Base-by-base conservation (phyloP, 805 yeast species). In the Pichia ethanolica region DNA sequence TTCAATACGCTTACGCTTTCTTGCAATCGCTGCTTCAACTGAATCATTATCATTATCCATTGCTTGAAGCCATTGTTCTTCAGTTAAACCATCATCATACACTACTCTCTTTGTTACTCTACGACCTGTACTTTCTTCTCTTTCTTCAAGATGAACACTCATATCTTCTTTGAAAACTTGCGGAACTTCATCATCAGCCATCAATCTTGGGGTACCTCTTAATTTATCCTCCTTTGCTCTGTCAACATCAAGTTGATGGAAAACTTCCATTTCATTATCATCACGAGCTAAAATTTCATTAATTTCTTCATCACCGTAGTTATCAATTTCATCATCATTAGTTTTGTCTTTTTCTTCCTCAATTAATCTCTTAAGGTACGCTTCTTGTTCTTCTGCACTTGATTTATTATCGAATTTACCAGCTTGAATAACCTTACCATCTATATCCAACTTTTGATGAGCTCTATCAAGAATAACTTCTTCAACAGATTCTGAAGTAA, bases 391-490 rank as follows among this genome's bases (percentile, higher is more conserved):
- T 66, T 86, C 93, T 2, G 90, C 80, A 10, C 91, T 86, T 4
- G 91, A 84, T 64, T 86, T 86, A 61, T 86, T 85, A 68, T 86
- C 91, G 61, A 86, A 86, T 63, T 86, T 86, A 79, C 95, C 95
- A 8, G 95, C 95, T 63, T 86, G 95, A 66, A 86, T 86, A 58
- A 86, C 95, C 64, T 86, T 86, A 49, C 93, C 95, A 64, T 86
- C 95, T 55, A 86, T 86, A 61, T 86, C 93, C 59, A 86, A 72
- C 63, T 86, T 86, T 59, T 84, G 88, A 65, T 81, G 86, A 0
- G 95, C 95, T 64, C 89, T 77, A 60, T 86, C 91, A 58, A 86
- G 72, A 53, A 86, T 86, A 30, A 82, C 84, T 62, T 86, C 95
- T 68, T 86, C 95, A 35, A 86, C 89, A 3, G 95, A 83, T 60